These are phyloP conservation scores for Penicillium sp. DNA, from an alignment of 2,329 filamentous ascomycete genomes.

Conservation along the genomic window DNA sequence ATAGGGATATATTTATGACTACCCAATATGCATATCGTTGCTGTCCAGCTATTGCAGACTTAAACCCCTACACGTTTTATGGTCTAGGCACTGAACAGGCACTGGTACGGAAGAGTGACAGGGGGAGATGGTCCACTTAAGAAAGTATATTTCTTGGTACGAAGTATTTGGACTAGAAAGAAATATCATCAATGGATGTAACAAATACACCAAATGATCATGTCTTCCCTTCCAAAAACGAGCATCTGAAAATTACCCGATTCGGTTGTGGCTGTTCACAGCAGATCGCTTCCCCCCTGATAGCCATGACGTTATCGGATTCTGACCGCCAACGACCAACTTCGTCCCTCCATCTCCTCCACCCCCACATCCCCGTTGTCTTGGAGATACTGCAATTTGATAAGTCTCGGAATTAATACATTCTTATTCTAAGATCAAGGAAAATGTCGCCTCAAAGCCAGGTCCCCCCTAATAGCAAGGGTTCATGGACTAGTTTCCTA, in stretches of 20 bases:
- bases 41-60: too few relatives aligned
- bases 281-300: not conserved
- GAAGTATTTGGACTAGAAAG: too few relatives aligned
- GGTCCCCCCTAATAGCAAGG: slow-evolving; percentile 44
- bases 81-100: too few relatives aligned
- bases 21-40: too few relatives aligned
- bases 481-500: slow-evolving; percentile 50
- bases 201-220: too few relatives aligned
- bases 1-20: too few relatives aligned
- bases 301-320: slow-evolving; percentile 25
- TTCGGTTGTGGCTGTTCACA: slow-evolving; percentile 8
- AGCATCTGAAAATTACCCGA: not conserved
- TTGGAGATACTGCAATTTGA: not conserved
- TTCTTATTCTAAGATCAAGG: not conserved
- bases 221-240: not conserved
- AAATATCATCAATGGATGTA: too few relatives aligned
- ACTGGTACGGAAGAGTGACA: too few relatives aligned
- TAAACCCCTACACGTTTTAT: too few relatives aligned
- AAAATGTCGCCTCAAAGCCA: slow-evolving; percentile 40
- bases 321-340: slow-evolving; percentile 24
- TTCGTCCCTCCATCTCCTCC: slow-evolving; percentile 8
- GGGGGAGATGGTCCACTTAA: not conserved
- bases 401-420: not conserved
- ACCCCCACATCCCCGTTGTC: not conserved
- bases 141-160: too few relatives aligned